These are phyloP conservation scores for Panaeolus cyanescens DNA, from an alignment of 768 basidiomycete species.

Conservation along the genomic window DNA sequence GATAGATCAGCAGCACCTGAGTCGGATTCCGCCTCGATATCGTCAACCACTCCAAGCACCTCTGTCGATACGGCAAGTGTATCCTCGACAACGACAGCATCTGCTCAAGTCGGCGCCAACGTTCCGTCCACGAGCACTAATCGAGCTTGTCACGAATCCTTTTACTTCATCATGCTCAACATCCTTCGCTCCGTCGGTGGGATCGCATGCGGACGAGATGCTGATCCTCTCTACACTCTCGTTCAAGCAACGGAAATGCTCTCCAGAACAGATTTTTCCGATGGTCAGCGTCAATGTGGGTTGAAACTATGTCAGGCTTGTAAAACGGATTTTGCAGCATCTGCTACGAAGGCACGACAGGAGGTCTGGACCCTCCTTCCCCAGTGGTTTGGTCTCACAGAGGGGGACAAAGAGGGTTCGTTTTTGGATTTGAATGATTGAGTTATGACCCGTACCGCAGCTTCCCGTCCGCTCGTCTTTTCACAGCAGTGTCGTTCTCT, in stretches of 20 bases:
- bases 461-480: no score
- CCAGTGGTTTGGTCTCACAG: constrained; percentile 61
- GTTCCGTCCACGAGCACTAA: no score
- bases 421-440: not conserved
- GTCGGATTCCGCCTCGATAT: not conserved
- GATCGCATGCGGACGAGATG: constrained; percentile 71
- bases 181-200: constrained; percentile 70
- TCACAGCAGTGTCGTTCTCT: no score
- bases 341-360: constrained; percentile 50
- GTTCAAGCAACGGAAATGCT: constrained; percentile 73
- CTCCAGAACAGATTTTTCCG: constrained; percentile 66
- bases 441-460: no score
- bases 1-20: constrained; percentile 14
- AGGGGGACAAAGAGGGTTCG: constrained; percentile 12
- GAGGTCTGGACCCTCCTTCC: constrained; percentile 66
- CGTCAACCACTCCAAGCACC: not conserved
- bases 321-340: constrained; percentile 46
- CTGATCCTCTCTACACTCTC: constrained; percentile 72
- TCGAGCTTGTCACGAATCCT: constrained; percentile 61
- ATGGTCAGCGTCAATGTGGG: constrained; percentile 57
- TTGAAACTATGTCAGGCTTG: constrained; percentile 32
- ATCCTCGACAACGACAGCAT: not conserved
- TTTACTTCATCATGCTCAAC: constrained; percentile 78
- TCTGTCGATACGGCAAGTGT: not conserved
- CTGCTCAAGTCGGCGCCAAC: no score